Evolutionary conservation across 192 early-diverging fungal species (phyloP).

Genomic region (Diversispora epigaea): DNA sequence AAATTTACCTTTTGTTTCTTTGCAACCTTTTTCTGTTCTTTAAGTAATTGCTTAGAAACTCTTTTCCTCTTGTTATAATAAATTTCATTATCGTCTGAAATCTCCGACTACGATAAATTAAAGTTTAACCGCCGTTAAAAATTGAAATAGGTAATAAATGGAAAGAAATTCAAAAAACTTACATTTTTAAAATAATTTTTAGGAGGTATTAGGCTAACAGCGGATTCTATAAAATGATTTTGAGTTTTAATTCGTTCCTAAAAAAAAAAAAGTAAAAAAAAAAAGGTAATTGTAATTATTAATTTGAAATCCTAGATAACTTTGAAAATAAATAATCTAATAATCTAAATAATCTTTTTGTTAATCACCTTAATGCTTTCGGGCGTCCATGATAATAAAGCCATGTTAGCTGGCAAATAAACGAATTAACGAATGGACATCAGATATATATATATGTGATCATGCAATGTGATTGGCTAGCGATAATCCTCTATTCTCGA

Average conservation of each 20-base stretch:
- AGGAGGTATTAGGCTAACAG: conserved; percentile 26
- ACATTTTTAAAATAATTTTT: conserved; percentile 34
- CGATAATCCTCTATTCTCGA: no score
- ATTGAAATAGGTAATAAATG: neutral
- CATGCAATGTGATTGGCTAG: no score
- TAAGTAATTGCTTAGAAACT: conserved; percentile 74
- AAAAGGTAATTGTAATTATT: neutral
- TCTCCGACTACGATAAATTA: neutral
- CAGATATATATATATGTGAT: no score
- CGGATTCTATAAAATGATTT: conserved; percentile 14
- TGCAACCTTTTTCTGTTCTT: conserved; percentile 77
- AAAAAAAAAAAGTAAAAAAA: neutral
- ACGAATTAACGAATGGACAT: no score
- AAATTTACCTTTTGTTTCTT: conserved; percentile 75
- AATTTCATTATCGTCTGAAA: conserved; percentile 35
- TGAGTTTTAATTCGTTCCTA: conserved; percentile 17
- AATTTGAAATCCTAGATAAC: no score
- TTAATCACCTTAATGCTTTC: no score
- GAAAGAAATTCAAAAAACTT: neutral
- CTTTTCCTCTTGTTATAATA: conserved; percentile 83
- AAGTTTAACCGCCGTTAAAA: neutral
- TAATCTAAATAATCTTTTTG: no score
- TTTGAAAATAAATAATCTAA: no score
- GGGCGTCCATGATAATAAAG: no score
- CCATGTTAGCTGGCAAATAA: no score